Base-by-base conservation (phyloP, 495 filamentous ascomycete genomes). In the Aspergillus bertholletiae region DNA sequence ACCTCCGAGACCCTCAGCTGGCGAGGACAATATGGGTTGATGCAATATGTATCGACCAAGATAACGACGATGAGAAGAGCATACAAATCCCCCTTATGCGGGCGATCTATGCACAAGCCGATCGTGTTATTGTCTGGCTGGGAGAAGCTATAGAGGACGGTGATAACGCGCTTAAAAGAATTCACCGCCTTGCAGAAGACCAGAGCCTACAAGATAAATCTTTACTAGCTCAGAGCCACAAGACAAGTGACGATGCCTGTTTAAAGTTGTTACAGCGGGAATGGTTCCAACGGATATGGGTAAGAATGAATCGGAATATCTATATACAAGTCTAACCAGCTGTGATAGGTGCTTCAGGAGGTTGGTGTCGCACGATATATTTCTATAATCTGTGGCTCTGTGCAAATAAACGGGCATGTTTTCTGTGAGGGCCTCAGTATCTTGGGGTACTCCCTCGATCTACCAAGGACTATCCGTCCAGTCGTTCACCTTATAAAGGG, bases 91-190 rank as follows among this genome's bases (percentile, higher is more conserved):
- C 24, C 7, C 7, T 41, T 7, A 55, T 55, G 53, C 11, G 44
- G 3, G 27, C 9, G 2, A 72, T 76, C 34, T 76, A 75, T 53
- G 46, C 20, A 2, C 51, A 60, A 39, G 69, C 70, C 24, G 50
- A 23, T 6, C 43, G 54, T n/a, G 69, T 74, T 9, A 34, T 67
- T 46, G 61, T 74, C 12, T 76, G 72, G 70, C 66, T 73, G n/a
- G 68, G 70, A 27, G 53, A 59, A 13, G 55, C 63, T 18, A 56
- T 32, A 17, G 56, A 64, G 18, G 55, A 66, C 2, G 37, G 43
- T 15, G 22, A 41, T 41, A n/a, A 41, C 4, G 49, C 34, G 15
- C 18, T 51, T 20, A 34, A 54, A 18, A 23, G 15, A 17, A 54
- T 46, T n/a, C n/a, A n/a, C n/a, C 27, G 44, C 51, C 55, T 54